phyloP scores from a whole-genome alignment of 306 rosid species.

The Inga leiocalycina region DNA sequence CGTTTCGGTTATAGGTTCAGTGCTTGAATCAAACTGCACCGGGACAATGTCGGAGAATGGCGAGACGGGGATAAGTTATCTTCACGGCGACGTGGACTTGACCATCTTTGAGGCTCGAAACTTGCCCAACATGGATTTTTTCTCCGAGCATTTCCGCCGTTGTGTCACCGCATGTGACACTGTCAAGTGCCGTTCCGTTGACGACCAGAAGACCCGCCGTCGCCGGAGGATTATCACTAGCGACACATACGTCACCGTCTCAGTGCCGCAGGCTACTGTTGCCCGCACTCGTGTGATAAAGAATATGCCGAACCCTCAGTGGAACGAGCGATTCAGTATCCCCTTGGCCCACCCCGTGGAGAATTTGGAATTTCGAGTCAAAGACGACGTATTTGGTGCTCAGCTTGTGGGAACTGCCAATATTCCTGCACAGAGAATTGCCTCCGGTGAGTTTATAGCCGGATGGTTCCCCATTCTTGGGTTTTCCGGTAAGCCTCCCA shows the following conservation, averaged over 20 bases:
- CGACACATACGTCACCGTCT: slow-evolving; percentile 79
- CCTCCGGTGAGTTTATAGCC: slow-evolving; percentile 46
- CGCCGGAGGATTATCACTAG: slow-evolving; percentile 56
- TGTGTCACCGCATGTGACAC: slow-evolving; percentile 83
- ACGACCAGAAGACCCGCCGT: neutral
- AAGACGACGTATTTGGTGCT: slow-evolving; percentile 83
- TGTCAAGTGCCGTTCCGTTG: slow-evolving; percentile 38
- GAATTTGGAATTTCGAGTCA: slow-evolving; percentile 66
- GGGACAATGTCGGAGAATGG: slow-evolving; percentile 52
- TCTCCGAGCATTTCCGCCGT: slow-evolving; percentile 74
- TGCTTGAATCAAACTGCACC: neutral
- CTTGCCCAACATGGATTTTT: slow-evolving; percentile 85
- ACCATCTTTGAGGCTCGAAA: slow-evolving; percentile 57
- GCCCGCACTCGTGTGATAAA: slow-evolving; percentile 89
- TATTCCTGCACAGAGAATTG: slow-evolving; percentile 55
- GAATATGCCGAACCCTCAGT: slow-evolving; percentile 59
- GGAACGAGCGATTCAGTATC: slow-evolving; percentile 71
- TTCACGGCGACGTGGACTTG: slow-evolving; percentile 90
- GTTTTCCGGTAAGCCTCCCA: slow-evolving; percentile 55
- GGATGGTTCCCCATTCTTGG: slow-evolving; percentile 61
- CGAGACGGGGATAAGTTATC: slow-evolving; percentile 34
- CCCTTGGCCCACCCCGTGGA: slow-evolving; percentile 72
- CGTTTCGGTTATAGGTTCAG: neutral
- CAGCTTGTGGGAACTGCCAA: slow-evolving; percentile 57
- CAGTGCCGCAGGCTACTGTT: slow-evolving; percentile 76